Evolutionary conservation across 768 basidiomycete genomes (phyloP).

Genomic region (Nidula microcarpa): DNA sequence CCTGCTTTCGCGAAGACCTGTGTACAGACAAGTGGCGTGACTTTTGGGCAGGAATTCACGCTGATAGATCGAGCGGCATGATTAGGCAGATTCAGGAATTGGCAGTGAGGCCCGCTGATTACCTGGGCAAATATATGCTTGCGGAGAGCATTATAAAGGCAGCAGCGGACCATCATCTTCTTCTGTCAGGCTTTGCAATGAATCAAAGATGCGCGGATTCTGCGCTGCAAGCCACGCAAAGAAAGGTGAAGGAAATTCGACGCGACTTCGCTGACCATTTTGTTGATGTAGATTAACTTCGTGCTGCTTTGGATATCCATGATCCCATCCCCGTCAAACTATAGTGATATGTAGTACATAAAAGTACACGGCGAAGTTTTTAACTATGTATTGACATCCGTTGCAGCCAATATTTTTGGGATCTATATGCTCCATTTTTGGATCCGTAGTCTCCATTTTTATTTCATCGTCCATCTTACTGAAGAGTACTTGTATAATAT

Average conservation of each 20-base stretch:
- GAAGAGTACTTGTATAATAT: not conserved
- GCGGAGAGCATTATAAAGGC: not conserved
- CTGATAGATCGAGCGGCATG: not conserved
- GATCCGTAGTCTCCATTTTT: not conserved
- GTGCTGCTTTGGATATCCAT: too few relatives aligned
- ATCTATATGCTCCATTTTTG: not conserved
- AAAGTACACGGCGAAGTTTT: not conserved
- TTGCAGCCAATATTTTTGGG: too few relatives aligned
- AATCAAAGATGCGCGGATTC: not conserved
- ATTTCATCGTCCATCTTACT: too few relatives aligned
- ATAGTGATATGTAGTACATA: not conserved
- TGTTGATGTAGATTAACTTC: not conserved
- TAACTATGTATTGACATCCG: too few relatives aligned
- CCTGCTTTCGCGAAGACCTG: conserved; percentile 35
- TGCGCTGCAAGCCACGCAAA: not conserved
- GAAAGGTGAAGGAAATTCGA: not conserved
- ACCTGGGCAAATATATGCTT: not conserved
- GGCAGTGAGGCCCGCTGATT: not conserved
- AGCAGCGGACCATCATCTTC: not conserved
- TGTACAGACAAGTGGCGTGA: conserved; percentile 43
- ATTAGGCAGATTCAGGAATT: not conserved
- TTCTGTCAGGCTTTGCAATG: not conserved
- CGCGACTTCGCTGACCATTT: not conserved
- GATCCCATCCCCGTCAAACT: too few relatives aligned
- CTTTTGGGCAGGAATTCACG: conserved; percentile 39